Evolutionary conservation across 2,329 filamentous ascomycete genomes (phyloP), one percentile per base, ranked within the genome.

Genomic region (Colletotrichum graminicola): DNA sequence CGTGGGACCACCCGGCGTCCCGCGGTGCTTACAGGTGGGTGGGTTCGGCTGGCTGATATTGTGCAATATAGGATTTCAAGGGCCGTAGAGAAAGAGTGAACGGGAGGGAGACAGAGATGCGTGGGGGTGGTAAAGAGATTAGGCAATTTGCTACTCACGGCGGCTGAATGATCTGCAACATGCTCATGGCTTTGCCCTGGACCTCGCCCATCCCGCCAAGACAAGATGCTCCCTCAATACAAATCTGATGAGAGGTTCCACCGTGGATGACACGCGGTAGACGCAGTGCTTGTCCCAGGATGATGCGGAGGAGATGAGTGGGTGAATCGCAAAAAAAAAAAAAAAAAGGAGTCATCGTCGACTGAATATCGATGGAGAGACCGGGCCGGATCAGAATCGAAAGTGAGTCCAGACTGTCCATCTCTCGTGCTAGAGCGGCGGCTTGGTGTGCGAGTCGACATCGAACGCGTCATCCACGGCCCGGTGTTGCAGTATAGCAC

Each of bases 131-230:
- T 39, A 1, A 11, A 41, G 16, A 39, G 12, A 11, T 49, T 21
- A 6, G 8, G 59, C n/a, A 62, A 41, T 43, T 54, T 52, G 39
- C 55, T 36, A 34, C 14, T 5, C 41, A 54, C 23, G 39, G 36
- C 41, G 21, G 16, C 47, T 23, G 51, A 51, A 54, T 57, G 67
- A 71, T 71, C 63, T 71, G 67, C 67, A 56, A 62, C 56, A 45
- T 7, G 43, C 43, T 45, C 4, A n/a, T 56, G 41, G 12, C 34
- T 57, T 45, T 34, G 57, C 67, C 63, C 54, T 65, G 54, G 32
- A 23, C 34, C 34, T 36, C 36, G 61, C 26, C 32, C 10, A n/a
- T 29, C 47, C 18, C 21, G 59, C 59, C 59, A 62, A 62, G 59
- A 51, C 16, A 3, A 54, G 18, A 32, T 39, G 14, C 32, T 45